Evolutionary conservation across 306 rosid genomes (phyloP), one percentile per base, ranked within the genome.

Genomic region (Prunus campanulata): DNA sequence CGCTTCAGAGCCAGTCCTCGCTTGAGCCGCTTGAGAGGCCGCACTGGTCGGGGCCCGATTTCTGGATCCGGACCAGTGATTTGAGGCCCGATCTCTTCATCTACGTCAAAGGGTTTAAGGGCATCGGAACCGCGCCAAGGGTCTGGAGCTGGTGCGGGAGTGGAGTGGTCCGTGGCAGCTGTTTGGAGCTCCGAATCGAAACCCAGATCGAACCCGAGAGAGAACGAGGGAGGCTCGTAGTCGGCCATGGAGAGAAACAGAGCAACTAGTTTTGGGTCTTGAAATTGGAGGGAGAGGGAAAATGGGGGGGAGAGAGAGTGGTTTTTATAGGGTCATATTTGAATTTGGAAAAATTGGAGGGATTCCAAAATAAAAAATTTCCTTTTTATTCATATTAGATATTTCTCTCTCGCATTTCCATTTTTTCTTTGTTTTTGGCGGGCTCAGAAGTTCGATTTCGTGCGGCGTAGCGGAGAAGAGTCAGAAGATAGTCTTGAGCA

Each of bases 201-300:
- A 48, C 42, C 77, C 13, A 83, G 68, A 66, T 91, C 96, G 76
- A 91, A 70, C 8, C 97, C 97, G 15, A 93, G 89, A 72, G 98
- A 93, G 84, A 93, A 93, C 0, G 98, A 89, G 1, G 98, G 98
- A 70, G 83, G 71, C 46, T 85, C 94, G 11, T 39, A 82, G 55
- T 85, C 87, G 30, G 83, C 91, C 98, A 93, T 93, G 68, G 73
- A 60, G 29, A 55, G 11, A 59, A 11, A 42, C 11, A 5, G 48
- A 15, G 48, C 27, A 22, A 30, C 48, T 62, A 51, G 51, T 47
- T 68, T 32, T 22, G 51, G 57, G 60, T 27, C 3, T 27, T 13
- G 25, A 49, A 71, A 74, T 75, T 42, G 50, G 18, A 59, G 19
- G 24, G 49, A 11, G 9, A 19, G 42, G 78, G 65, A 3, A 70